Conservation (phyloP, 345 rosid genomes). For the Linum lewisii region DNA sequence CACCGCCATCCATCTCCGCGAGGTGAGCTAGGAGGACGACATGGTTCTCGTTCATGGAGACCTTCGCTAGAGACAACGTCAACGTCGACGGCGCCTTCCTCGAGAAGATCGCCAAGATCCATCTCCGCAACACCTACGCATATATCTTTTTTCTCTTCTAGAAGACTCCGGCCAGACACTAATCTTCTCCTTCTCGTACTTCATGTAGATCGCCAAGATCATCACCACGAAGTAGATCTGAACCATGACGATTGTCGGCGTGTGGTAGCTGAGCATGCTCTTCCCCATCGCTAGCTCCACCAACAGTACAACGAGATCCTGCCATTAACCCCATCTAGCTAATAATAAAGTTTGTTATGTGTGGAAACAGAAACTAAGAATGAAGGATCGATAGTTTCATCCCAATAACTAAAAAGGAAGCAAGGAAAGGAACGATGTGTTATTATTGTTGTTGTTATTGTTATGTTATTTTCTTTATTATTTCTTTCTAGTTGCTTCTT, state of each 20-base stretch:
- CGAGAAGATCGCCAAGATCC: conserved; percentile 49
- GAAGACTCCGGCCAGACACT: conserved; percentile 61
- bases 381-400: no score
- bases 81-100: conserved; percentile 69
- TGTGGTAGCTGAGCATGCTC: conserved; percentile 64
- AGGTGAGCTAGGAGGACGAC: conserved; percentile 55
- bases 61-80: conserved; percentile 62
- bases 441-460: no score
- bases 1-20: conserved; percentile 28
- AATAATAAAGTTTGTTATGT: no score
- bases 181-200: conserved; percentile 66
- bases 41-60: conserved; percentile 61
- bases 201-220: conserved; percentile 48
- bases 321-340: no score
- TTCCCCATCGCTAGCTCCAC: conserved; percentile 91
- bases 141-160: no score
- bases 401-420: no score
- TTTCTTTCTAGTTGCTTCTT: no score
- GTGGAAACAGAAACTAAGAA: no score
- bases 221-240: conserved; percentile 71
- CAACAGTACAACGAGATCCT: conserved; percentile 55
- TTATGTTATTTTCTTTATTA: no score
- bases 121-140: conserved; percentile 9
- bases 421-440: no score
- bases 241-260: conserved; percentile 56